phyloP scores from a whole-genome alignment of 148 eudicot species.

The Vaccinium darrowii region DNA sequence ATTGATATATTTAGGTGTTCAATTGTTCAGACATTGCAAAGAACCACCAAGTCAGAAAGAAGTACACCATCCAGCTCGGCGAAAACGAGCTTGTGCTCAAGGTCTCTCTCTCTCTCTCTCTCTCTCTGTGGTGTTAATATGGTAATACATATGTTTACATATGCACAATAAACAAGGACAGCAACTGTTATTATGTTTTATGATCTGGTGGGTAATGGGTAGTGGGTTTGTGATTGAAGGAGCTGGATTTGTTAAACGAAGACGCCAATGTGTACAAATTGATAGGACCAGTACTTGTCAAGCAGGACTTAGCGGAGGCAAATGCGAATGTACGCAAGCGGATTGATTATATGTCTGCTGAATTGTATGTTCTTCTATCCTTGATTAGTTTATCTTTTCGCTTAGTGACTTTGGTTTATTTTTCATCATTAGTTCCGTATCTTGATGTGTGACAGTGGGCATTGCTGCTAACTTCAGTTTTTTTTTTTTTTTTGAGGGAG shows the following conservation, averaged over 20 bases:
- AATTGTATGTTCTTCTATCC: conserved; percentile 55
- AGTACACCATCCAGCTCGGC: conserved; percentile 93
- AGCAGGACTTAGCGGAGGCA: conserved; percentile 98
- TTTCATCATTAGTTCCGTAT: background rate
- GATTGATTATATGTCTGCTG: conserved; percentile 93
- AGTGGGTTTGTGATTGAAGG: conserved; percentile 47
- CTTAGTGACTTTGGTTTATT: background rate
- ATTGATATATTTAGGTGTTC: background rate
- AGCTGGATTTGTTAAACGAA: conserved; percentile 85
- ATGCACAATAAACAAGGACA: background rate
- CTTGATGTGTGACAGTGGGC: background rate
- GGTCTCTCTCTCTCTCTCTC: conserved; percentile 30
- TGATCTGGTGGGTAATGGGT: conserved; percentile 13
- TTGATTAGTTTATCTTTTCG: background rate
- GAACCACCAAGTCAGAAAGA: conserved; percentile 92
- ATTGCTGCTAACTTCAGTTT: background rate
- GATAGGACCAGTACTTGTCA: conserved; percentile 97
- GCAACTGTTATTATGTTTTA: background rate
- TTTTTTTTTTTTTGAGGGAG: background rate
- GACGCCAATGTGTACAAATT: conserved; percentile 97
- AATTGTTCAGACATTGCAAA: conserved; percentile 63
- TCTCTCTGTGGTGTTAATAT: background rate
- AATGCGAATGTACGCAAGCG: conserved; percentile 94
- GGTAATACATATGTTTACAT: background rate
- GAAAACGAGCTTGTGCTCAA: conserved; percentile 98